A percentile compares a stretch with the other conserved stretches of the same genome.
Conservation (phyloP, 352 stramenopile species). For the Phytophthora hibernalis region DNA sequence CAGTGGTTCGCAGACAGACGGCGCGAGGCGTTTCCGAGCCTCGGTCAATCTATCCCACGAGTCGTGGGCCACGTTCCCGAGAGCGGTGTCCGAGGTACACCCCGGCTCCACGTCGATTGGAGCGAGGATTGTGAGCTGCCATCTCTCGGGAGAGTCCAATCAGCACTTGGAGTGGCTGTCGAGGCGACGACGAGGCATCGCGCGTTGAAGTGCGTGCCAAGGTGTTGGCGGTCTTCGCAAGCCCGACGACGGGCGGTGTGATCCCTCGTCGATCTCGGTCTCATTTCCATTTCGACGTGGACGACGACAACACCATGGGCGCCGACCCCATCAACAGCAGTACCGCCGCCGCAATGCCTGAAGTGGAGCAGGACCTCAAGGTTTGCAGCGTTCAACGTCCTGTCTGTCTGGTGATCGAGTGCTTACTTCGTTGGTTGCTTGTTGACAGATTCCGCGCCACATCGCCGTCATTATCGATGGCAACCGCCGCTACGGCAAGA, state of each 20-base stretch:
- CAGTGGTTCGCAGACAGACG: not conserved
- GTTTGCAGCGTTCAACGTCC: conserved; percentile 13
- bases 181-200: conserved; percentile 31
- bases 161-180: conserved; percentile 13
- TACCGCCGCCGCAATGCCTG: conserved; percentile 9
- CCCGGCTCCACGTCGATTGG: conserved; percentile 4
- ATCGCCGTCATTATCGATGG: conserved; percentile 97
- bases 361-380: conserved; percentile 33
- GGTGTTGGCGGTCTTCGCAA: conserved; percentile 21
- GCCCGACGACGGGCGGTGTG: not conserved
- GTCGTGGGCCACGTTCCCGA: not conserved
- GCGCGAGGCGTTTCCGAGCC: too few species aligned
- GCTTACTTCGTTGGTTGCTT: conserved; percentile 12
- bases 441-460: conserved; percentile 78
- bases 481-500: conserved; percentile 95
- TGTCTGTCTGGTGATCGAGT: conserved; percentile 9
- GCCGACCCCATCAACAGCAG: conserved; percentile 22
- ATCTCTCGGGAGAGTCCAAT: conserved; percentile 24
- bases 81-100: conserved; percentile 14
- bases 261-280: conserved; percentile 12
- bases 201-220: conserved; percentile 25
- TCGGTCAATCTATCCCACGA: not conserved
- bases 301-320: conserved; percentile 28
- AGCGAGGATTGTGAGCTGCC: conserved; percentile 18
- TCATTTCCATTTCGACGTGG: conserved; percentile 28